Conservation (phyloP, 306 rosid genomes). For the Prunus mume region DNA sequence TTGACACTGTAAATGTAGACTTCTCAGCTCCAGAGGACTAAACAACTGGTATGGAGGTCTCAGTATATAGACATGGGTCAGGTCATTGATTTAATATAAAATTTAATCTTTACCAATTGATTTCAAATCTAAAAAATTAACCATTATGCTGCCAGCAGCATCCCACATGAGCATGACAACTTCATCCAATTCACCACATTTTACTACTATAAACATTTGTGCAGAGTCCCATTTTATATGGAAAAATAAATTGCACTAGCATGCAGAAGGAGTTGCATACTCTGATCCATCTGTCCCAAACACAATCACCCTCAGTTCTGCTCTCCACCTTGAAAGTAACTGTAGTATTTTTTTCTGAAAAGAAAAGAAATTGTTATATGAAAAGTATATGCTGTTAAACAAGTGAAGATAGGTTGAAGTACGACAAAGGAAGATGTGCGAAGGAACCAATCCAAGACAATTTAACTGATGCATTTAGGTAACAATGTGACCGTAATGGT, state of each 20-base stretch:
- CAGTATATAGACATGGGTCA: background rate
- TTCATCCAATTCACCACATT: background rate
- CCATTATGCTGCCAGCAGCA: background rate
- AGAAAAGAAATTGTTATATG: conserved; percentile 2
- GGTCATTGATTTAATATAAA: background rate
- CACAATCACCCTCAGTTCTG: conserved; percentile 6
- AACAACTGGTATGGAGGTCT: background rate
- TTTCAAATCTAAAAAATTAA: background rate
- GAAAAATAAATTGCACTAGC: background rate
- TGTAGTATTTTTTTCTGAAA: background rate
- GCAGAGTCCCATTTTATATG: background rate
- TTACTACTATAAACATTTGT: background rate
- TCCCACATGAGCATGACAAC: background rate
- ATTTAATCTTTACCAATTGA: background rate
- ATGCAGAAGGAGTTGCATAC: conserved; percentile 20
- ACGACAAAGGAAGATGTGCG: background rate
- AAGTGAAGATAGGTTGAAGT: background rate
- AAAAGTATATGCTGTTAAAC: background rate
- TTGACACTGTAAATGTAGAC: background rate
- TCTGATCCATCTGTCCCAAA: conserved; percentile 31
- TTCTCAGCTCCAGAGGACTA: background rate
- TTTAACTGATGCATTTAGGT: background rate
- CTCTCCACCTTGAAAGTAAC: conserved; percentile 17
- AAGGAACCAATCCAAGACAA: background rate
- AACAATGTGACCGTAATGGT: background rate